A percentile compares a stretch with the other conserved stretches of the same genome.
These are phyloP conservation scores for Fusarium poae DNA, from an alignment of 2,329 filamentous ascomycete genomes.

Conservation along the genomic window DNA sequence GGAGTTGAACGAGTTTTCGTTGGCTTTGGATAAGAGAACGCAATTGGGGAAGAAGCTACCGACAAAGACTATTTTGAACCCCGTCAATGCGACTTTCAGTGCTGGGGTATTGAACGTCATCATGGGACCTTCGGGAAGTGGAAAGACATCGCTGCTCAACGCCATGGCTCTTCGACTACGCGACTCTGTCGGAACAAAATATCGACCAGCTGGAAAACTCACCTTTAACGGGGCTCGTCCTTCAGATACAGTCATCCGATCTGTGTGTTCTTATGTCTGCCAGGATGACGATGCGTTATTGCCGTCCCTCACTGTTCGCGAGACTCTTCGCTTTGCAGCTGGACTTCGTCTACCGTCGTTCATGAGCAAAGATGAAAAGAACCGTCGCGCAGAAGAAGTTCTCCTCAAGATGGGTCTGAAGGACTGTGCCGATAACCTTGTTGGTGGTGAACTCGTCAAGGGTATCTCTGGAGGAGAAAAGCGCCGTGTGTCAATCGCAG, in stretches of 20 bases:
- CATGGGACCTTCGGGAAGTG: conserved; percentile 83
- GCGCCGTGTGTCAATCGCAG: conserved; percentile 80
- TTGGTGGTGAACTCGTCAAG: conserved; percentile 79
- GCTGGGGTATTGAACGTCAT: conserved; percentile 80
- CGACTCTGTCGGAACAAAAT: conserved; percentile 71
- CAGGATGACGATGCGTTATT: conserved; percentile 83
- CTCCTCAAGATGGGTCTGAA: conserved; percentile 81
- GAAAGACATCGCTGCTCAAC: conserved; percentile 81
- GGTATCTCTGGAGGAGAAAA: conserved; percentile 86
- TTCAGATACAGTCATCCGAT: conserved; percentile 76
- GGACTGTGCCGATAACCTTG: conserved; percentile 80
- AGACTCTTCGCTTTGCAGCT: conserved; percentile 79
- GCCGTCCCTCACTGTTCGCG: conserved; percentile 79
- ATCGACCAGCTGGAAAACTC: conserved; percentile 72
- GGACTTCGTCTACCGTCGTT: conserved; percentile 77
- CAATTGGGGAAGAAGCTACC: conserved; percentile 64
- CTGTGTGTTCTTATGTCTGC: conserved; percentile 81
- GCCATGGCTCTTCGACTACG: conserved; percentile 77
- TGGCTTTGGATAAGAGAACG: conserved; percentile 73
- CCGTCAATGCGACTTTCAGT: conserved; percentile 74
- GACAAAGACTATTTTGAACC: conserved; percentile 72
- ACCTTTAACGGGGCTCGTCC: conserved; percentile 78
- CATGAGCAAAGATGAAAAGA: conserved; percentile 77
- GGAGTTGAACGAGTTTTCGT: conserved; percentile 71
- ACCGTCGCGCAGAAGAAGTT: conserved; percentile 76